Base-by-base conservation (phyloP, 768 basidiomycete genomes). In the Lactarius sp. region DNA sequence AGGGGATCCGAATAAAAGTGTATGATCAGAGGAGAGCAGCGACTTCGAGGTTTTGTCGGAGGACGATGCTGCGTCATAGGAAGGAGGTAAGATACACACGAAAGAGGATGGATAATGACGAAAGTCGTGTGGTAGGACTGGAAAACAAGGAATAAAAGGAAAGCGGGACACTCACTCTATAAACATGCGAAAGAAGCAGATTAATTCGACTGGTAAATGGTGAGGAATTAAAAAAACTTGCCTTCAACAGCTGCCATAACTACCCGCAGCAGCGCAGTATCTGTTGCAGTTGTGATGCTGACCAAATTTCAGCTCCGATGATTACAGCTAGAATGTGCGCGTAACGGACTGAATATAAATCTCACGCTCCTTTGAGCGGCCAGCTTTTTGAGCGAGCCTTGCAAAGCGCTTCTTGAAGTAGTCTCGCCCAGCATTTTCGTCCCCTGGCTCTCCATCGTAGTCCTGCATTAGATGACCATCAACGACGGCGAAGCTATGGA, bases 161-260 rank as follows among this genome's bases (percentile, higher is more conserved):
- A 71, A 70, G 59, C 54, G 71, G 62, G 70, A 60, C 52, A 87
- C 86, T 90, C 81, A 90, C 88, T 88, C 87, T 89, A 69, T 47
- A 67, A 68, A 60, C 61, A 34, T 66, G 62, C 14, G 51, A 69
- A 70, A 62, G 61, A 31, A 64, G 57, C 49, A 62, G 42, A 5
- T 60, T 42, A 62, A 46, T 56, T 34, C 34, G 65, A 66, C 42
- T 56, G 66, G 18, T 8, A 53, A 31, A 53, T 46, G 54, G 59
- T 49, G 60, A 66, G 20, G 64, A 46, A 12, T 52, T 22, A 54
- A 39, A 58, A 27, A 50, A 20, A 79, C 85, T 69, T 66, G 92
- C 92, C 92, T 94, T 94, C 90, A 56, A 94, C 92, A 65, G 94
- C 94, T 66, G 91, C 90, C 94, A 96, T 96, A 16, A 98, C 91